Conservation (phyloP, 352 stramenopile species). For the Phytopythium vexans region DNA sequence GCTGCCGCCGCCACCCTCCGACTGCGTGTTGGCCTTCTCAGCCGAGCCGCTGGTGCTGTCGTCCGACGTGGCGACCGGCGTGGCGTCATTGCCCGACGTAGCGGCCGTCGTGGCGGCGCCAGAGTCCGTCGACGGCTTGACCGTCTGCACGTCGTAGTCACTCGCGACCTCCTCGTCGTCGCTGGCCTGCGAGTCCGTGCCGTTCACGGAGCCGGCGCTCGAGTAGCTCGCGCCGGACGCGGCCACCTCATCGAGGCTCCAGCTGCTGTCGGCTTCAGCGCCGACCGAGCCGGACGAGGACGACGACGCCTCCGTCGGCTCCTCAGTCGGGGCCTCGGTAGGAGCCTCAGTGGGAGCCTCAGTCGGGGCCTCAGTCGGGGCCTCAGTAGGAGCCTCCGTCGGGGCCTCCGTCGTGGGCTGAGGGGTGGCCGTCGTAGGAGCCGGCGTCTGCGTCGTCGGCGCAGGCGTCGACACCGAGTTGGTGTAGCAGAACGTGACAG, state of each 20-base stretch:
- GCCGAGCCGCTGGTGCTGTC: constrained; percentile 10
- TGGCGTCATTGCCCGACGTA: constrained; percentile 1
- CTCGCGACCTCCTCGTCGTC: constrained; percentile 5
- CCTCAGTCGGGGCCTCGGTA: constrained; percentile 8
- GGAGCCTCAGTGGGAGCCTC: constrained; percentile 4
- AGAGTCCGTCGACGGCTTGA: background rate
- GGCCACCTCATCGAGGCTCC: constrained; percentile 5
- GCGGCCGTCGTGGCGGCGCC: constrained; percentile 12
- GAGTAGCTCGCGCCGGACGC: background rate
- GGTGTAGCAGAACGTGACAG: constrained; percentile 50
- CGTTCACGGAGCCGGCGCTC: constrained; percentile 1
- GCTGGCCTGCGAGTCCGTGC: constrained; percentile 5
- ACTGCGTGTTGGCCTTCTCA: constrained; percentile 28
- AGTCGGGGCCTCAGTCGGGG: constrained; percentile 7
- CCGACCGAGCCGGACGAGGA: constrained; percentile 1
- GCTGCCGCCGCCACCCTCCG: background rate
- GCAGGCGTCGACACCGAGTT: constrained; percentile 16
- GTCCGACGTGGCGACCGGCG: constrained; percentile 9
- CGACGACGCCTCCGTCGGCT: background rate
- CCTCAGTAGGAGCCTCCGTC: constrained; percentile 10
- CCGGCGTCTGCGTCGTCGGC: constrained; percentile 10
- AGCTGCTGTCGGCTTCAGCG: constrained; percentile 7
- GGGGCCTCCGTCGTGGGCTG: constrained; percentile 10
- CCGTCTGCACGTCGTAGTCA: constrained; percentile 2
- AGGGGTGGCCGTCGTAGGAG: constrained; percentile 12